Evolutionary conservation across 345 rosid genomes (phyloP), one percentile per base, ranked within the genome.

Genomic region (Dimocarpus longan): DNA sequence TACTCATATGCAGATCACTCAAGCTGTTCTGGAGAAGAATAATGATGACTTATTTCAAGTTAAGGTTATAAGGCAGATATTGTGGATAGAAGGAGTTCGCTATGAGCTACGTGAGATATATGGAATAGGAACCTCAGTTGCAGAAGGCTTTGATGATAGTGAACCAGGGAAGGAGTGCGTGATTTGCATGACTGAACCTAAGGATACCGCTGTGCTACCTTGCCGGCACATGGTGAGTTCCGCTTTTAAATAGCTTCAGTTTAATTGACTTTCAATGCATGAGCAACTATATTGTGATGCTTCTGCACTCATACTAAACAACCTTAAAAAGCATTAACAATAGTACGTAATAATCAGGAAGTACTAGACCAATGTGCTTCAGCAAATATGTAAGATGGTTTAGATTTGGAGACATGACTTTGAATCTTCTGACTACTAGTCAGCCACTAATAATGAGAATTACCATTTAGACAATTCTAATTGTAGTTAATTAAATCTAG

Each of bases 181-280:
- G 68, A 93, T 94, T 72, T 94, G 98, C 95, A 88, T 94, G 97
- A 90, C 93, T 64, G 96, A 93, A 85, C 93, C 92, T 22, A 91
- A 93, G 89, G 92, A 93, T 87, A 94, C 97, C 1, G 96, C 96
- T 39, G 90, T 88, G 10, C 79, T 94, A 78, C 98, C 98, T 66
- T 94, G 98, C 87, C 85, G 98, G 57, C 98, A 94, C 86, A 88
- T 94, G 98, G 98, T 93, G 80, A 90, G 89, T 40, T 82, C 76
- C 68, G 28, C 26, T 70, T 70, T 75, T 67, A 39, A 22, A 42
- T 73, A 63, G 44, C 37, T 46, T 70, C 8, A 19, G 32, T 78
- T 59, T 70, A 66, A 64, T 22, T 57, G 62, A 59, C 50, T 40
- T 16, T 48, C 42, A 22, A 56, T 71, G 37, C 19, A 76, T 24